Conservation (phyloP, 805 yeast genomes). For the Saturnispora hagleri region DNA sequence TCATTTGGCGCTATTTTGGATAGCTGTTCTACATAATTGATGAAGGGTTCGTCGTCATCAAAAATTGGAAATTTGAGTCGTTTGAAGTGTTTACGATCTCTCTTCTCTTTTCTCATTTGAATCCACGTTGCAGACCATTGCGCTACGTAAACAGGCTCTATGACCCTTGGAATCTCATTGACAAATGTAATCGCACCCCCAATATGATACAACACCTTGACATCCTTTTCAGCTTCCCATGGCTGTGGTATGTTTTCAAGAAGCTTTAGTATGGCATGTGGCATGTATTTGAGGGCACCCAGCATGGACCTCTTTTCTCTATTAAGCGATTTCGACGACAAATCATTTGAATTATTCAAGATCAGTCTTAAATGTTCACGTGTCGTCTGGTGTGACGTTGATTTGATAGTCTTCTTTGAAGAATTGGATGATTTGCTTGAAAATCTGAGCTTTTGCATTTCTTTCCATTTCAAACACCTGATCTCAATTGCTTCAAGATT, state of each 20-base stretch:
- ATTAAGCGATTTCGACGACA: constrained; percentile 68
- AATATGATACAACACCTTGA: constrained; percentile 77
- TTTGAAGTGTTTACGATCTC: constrained; percentile 82
- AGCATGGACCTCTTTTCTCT: constrained; percentile 80
- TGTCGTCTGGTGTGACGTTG: constrained; percentile 67
- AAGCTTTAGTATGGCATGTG: constrained; percentile 85
- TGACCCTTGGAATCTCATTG: constrained; percentile 83
- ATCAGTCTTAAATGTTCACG: constrained; percentile 87
- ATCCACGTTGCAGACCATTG: constrained; percentile 96
- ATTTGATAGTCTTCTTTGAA: constrained; percentile 37
- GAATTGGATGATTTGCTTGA: constrained; percentile 24
- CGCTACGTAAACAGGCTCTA: constrained; percentile 83
- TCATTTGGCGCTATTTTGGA: constrained; percentile 65
- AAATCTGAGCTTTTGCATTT: constrained; percentile 51
- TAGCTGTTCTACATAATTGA: constrained; percentile 72
- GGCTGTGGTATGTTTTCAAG: constrained; percentile 98
- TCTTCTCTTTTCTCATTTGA: constrained; percentile 88
- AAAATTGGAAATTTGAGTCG: constrained; percentile 92
- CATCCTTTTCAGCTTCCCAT: constrained; percentile 86
- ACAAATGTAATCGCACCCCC: constrained; percentile 95
- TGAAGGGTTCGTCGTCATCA: constrained; percentile 95
- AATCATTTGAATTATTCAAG: constrained; percentile 74
- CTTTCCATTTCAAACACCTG: constrained; percentile 43
- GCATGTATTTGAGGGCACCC: constrained; percentile 90
- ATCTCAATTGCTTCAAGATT: background rate